Percentiles rank a stretch among this genome's conserved stretches.
Conservation (phyloP, 2,329 filamentous ascomycete genomes). For the Claviceps humidiphila region DNA sequence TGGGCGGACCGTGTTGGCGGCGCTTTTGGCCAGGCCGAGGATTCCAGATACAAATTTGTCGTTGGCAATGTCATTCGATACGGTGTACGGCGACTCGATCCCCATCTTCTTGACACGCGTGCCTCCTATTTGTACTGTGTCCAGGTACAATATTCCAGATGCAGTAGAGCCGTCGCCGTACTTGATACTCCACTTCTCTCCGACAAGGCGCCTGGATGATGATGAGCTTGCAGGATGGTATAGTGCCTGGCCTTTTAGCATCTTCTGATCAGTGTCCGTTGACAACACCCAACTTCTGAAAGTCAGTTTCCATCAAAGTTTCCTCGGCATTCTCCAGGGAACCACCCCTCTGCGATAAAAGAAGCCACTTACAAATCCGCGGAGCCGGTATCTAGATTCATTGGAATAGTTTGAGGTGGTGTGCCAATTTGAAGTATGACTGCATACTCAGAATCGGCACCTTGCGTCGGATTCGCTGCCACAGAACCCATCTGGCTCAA, state of each 20-base stretch:
- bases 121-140: slow-evolving; percentile 48
- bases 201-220: slow-evolving; percentile 27
- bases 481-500: slow-evolving; percentile 12
- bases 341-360: background rate
- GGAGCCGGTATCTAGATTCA: slow-evolving; percentile 56
- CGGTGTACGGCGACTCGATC: slow-evolving; percentile 48
- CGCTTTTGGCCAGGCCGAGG: slow-evolving; percentile 20
- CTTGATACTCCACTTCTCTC: slow-evolving; percentile 40
- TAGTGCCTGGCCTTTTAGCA: slow-evolving; percentile 38
- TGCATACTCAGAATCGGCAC: slow-evolving; percentile 42
- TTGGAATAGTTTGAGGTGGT: slow-evolving; percentile 40
- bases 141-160: slow-evolving; percentile 50
- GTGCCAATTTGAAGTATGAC: slow-evolving; percentile 50
- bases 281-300: slow-evolving; percentile 54
- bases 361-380: slow-evolving; percentile 31
- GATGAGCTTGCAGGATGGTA: slow-evolving; percentile 38
- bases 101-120: slow-evolving; percentile 48
- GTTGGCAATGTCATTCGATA: slow-evolving; percentile 32
- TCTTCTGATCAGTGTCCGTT: slow-evolving; percentile 32
- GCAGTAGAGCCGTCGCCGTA: slow-evolving; percentile 56
- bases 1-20: slow-evolving; percentile 21
- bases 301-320: background rate
- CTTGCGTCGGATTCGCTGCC: slow-evolving; percentile 15
- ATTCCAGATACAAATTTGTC: slow-evolving; percentile 24
- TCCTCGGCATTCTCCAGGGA: background rate